These are phyloP conservation scores for Bifiguratus adelaidae DNA, from an alignment of 192 early-diverging fungal genomes.

Conservation along the genomic window DNA sequence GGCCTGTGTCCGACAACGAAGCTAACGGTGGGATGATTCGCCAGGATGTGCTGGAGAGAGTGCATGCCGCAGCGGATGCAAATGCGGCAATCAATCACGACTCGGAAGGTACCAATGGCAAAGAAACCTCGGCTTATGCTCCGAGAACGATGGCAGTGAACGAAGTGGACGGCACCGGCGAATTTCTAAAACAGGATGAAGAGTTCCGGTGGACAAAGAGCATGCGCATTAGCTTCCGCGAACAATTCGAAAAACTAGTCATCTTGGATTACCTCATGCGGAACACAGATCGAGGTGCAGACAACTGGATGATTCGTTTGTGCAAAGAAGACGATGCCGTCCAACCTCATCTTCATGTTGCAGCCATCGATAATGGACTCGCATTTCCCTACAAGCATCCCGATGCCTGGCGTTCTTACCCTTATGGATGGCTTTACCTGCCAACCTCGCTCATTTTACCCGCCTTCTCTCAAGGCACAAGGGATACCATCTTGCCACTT, in stretches of 20 bases:
- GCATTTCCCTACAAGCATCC: constrained; percentile 92
- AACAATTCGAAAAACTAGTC: constrained; percentile 71
- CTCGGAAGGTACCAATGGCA: constrained; percentile 4
- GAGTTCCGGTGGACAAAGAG: constrained; percentile 32
- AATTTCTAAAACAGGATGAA: constrained; percentile 4
- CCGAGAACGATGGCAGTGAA: background rate
- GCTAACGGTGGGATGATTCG: background rate
- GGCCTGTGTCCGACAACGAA: background rate
- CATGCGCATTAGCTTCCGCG: constrained; percentile 39
- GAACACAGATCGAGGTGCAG: constrained; percentile 69
- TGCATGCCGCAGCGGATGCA: no score
- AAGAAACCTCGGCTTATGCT: background rate
- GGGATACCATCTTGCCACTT: constrained; percentile 51
- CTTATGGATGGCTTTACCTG: constrained; percentile 82
- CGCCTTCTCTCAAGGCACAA: constrained; percentile 64
- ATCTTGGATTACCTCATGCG: constrained; percentile 86
- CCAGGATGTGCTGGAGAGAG: no score
- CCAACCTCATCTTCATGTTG: constrained; percentile 56
- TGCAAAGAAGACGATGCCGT: constrained; percentile 29
- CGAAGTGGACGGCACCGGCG: background rate
- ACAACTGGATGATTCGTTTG: constrained; percentile 85
- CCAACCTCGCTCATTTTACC: constrained; percentile 42
- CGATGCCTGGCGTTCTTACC: constrained; percentile 79
- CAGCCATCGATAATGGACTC: constrained; percentile 91
- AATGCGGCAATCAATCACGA: no score